These are phyloP conservation scores for Fagopyrum homotropicum DNA, from an alignment of 148 eudicot genomes.

Conservation along the genomic window DNA sequence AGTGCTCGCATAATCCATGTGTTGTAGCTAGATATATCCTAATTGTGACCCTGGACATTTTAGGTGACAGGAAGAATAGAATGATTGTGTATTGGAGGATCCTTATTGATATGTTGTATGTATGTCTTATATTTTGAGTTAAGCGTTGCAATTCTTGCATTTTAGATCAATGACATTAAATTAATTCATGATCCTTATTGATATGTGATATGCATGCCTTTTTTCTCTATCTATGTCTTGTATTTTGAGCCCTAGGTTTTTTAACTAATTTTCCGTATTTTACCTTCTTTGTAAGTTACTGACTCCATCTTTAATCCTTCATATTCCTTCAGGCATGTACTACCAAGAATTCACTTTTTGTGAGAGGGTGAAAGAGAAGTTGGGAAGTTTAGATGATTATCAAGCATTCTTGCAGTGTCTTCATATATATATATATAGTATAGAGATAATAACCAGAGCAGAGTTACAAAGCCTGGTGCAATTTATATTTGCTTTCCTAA, in stretches of 20 bases:
- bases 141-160: not conserved
- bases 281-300: not conserved
- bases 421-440: conserved; percentile 65
- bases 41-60: not conserved
- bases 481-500: not conserved
- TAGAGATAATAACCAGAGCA: conserved; percentile 76
- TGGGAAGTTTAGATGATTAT: conserved; percentile 68
- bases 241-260: not conserved
- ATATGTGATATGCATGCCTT: not conserved
- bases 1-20: not conserved
- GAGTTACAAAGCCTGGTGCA: conserved; percentile 87
- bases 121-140: not conserved
- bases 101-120: not conserved
- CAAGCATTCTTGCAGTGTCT: conserved; percentile 97
- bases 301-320: not conserved
- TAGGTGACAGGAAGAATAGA: not conserved
- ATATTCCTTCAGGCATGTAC: conserved; percentile 50
- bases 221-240: not conserved
- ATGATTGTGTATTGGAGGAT: not conserved
- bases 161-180: not conserved
- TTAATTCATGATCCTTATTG: not conserved
- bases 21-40: not conserved
- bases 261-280: not conserved
- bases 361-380: conserved; percentile 88
- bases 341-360: conserved; percentile 70